These are phyloP conservation scores for Nitzschia sp. DNA, from an alignment of 108 stramenopile species.

Conservation along the genomic window DNA sequence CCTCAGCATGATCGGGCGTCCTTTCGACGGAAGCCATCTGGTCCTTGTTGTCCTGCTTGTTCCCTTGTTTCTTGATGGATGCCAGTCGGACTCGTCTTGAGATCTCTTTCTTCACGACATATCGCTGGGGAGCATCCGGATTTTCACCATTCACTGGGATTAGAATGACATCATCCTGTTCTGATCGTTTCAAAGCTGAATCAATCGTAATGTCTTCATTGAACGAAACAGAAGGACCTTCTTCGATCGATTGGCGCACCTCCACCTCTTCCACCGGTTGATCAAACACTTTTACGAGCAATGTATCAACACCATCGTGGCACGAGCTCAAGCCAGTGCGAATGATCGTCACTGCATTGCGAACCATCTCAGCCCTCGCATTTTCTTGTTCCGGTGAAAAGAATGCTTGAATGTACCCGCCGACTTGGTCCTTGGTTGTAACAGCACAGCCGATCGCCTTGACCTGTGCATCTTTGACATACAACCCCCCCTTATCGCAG, in stretches of 20 bases:
- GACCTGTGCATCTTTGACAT: neutral
- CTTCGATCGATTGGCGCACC: neutral
- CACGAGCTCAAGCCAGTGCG: neutral
- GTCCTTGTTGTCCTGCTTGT: neutral
- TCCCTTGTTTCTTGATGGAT: neutral
- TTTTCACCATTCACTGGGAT: neutral
- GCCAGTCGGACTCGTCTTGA: neutral
- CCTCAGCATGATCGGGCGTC: neutral
- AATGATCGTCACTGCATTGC: neutral
- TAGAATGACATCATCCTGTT: neutral
- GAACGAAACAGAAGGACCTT: neutral
- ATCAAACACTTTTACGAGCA: conserved; percentile 8
- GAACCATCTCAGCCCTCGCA: neutral
- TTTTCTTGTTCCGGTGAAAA: conserved; percentile 13
- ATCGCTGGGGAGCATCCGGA: neutral
- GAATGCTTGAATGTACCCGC: conserved; percentile 2
- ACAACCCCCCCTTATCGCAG: neutral
- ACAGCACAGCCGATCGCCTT: neutral
- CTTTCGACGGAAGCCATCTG: neutral
- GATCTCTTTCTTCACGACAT: neutral
- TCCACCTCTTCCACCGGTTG: conserved; percentile 10
- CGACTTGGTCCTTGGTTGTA: neutral
- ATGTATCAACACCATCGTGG: conserved; percentile 1
- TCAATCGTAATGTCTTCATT: conserved; percentile 22
- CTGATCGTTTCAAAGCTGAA: neutral